Conservation (phyloP, 2,329 filamentous ascomycete species). For the Cercospora sp. region DNA sequence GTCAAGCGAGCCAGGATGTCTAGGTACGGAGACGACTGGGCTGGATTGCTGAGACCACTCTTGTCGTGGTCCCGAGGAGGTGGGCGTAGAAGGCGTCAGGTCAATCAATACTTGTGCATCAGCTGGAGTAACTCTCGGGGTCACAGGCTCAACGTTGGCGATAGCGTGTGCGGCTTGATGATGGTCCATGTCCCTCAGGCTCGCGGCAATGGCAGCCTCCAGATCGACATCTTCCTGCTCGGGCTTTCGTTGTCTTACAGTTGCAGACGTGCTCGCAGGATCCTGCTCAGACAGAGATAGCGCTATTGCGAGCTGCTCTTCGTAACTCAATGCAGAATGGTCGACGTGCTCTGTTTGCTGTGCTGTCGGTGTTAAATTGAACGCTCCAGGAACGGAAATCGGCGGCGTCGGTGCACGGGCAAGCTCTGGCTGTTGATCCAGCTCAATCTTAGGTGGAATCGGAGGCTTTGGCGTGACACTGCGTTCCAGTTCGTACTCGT, state of each 20-base stretch:
- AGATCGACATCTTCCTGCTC: constrained; percentile 34
- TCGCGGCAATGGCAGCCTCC: constrained; percentile 39
- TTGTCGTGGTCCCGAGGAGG: constrained; percentile 13
- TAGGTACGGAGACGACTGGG: constrained; percentile 15
- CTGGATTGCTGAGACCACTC: constrained; percentile 28
- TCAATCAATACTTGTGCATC: constrained; percentile 32
- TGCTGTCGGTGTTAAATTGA: constrained; percentile 10
- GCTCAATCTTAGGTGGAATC: constrained; percentile 46
- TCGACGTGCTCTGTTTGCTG: constrained; percentile 20
- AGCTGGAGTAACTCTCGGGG: constrained; percentile 16
- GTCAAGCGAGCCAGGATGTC: constrained; percentile 11
- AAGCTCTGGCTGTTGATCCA: constrained; percentile 28
- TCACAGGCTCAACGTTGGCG: constrained; percentile 21
- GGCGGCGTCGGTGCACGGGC: constrained; percentile 24
- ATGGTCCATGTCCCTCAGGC: constrained; percentile 34
- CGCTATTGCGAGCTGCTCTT: constrained; percentile 42
- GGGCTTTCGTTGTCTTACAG: constrained; percentile 25
- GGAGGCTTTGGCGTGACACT: constrained; percentile 48
- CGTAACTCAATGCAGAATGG: constrained; percentile 35
- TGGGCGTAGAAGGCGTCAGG: constrained; percentile 30
- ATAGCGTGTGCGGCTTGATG: constrained; percentile 31
- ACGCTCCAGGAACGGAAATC: constrained; percentile 27
- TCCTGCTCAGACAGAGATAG: constrained; percentile 40
- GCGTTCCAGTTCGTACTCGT: constrained; percentile 42
- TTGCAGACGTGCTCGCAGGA: constrained; percentile 28